Conservation (phyloP, 2,329 filamentous ascomycete species). For the Exophiala calicioides region DNA sequence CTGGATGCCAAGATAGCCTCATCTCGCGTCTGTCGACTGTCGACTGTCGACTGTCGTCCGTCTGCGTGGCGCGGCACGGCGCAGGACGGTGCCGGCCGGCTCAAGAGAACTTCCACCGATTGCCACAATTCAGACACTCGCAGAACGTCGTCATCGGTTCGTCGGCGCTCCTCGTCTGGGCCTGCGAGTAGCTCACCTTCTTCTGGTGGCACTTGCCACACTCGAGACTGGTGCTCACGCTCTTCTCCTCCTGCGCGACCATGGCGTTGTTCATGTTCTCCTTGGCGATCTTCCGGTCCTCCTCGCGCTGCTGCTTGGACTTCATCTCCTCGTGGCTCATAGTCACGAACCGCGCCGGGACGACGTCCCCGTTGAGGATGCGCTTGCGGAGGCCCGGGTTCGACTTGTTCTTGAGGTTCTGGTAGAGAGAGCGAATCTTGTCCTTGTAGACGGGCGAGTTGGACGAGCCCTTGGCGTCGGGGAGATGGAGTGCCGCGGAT, state of each 20-base stretch:
- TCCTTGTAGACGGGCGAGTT: slow-evolving; percentile 72
- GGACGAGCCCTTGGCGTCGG: slow-evolving; percentile 66
- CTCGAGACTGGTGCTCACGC: slow-evolving; percentile 80
- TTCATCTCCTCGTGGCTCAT: slow-evolving; percentile 93
- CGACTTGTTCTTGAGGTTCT: slow-evolving; percentile 90
- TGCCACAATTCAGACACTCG: slow-evolving; percentile 51
- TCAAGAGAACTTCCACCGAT: slow-evolving; percentile 44
- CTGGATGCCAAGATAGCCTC: too few species aligned
- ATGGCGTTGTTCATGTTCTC: slow-evolving; percentile 98
- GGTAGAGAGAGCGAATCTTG: slow-evolving; percentile 89
- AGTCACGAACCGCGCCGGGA: slow-evolving; percentile 71
- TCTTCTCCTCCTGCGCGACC: slow-evolving; percentile 88
- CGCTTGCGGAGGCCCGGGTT: slow-evolving; percentile 75
- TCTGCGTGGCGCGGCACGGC: too few species aligned
- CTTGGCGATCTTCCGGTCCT: slow-evolving; percentile 74
- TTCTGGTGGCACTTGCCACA: slow-evolving; percentile 91
- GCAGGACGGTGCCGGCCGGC: too few species aligned
- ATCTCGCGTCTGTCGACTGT: too few species aligned
- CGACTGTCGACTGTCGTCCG: too few species aligned
- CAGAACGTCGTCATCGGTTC: slow-evolving; percentile 67
- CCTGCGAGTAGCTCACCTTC: slow-evolving; percentile 94
- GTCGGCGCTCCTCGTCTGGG: slow-evolving; percentile 92
- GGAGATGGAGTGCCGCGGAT: slow-evolving; percentile 63
- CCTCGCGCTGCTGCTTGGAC: slow-evolving; percentile 74
- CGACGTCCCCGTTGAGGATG: slow-evolving; percentile 74